Evolutionary conservation across 2,329 filamentous ascomycete genomes (phyloP).

Genomic region (Aspergillus sergii): DNA sequence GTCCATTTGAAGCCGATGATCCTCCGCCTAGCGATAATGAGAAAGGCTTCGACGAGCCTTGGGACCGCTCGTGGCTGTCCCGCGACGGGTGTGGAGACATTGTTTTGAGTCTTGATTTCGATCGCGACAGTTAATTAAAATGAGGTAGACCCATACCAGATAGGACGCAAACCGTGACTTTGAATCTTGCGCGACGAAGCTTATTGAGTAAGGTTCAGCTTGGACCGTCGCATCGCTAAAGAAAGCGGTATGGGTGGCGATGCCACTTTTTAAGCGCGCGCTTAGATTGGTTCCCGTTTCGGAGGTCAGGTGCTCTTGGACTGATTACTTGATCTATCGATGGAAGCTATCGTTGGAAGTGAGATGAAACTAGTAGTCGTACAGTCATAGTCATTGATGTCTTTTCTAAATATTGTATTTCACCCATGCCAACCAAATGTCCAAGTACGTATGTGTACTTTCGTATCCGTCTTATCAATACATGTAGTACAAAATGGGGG

Average conservation of each 20-base stretch:
- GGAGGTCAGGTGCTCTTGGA: background rate
- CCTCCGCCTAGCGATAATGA: conserved; percentile 40
- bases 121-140: background rate
- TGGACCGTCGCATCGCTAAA: background rate
- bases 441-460: conserved; percentile 17
- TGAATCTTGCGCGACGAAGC: background rate
- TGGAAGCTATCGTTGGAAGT: background rate
- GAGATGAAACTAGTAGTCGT: conserved; percentile 29
- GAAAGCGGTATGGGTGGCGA: conserved; percentile 17
- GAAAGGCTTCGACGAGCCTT: conserved; percentile 35
- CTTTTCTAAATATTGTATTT: conserved; percentile 29
- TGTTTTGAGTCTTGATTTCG: background rate
- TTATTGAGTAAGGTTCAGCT: background rate
- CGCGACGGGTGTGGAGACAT: conserved; percentile 20
- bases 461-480: conserved; percentile 25
- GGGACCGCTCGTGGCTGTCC: conserved; percentile 8
- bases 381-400: conserved; percentile 34
- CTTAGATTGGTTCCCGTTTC: conserved; percentile 13
- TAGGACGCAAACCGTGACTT: background rate
- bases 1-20: conserved; percentile 32
- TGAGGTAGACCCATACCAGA: background rate
- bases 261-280: conserved; percentile 21
- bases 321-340: background rate
- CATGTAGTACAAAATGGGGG: conserved; percentile 24
- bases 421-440: conserved; percentile 20